These are phyloP conservation scores for Leucocoprinus leucothites DNA, from an alignment of 768 basidiomycete genomes.

Conservation along the genomic window DNA sequence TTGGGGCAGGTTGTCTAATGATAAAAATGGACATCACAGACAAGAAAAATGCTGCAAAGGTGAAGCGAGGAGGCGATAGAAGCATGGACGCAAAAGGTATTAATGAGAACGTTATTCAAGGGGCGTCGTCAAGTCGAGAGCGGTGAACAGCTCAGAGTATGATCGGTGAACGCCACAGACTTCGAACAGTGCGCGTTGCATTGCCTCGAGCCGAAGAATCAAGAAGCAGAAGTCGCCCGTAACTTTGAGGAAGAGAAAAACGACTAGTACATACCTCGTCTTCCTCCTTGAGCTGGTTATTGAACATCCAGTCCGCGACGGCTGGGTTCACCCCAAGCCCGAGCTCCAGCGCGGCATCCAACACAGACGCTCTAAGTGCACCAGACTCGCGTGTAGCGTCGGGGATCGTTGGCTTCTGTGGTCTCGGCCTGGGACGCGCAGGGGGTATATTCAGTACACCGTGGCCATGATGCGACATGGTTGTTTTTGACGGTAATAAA, in stretches of 20 bases:
- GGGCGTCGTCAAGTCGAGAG: not conserved
- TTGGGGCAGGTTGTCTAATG: no score
- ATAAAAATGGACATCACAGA: no score
- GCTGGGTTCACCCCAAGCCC: slow-evolving; percentile 57
- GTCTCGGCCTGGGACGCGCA: not conserved
- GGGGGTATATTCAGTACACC: not conserved
- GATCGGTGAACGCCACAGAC: not conserved
- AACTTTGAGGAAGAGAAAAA: not conserved
- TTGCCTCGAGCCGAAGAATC: not conserved
- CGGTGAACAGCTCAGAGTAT: not conserved
- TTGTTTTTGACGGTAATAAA: not conserved
- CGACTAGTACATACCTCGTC: slow-evolving; percentile 29
- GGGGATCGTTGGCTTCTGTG: slow-evolving; percentile 1
- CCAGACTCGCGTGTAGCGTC: slow-evolving; percentile 46
- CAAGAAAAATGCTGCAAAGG: not conserved
- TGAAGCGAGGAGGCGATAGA: not conserved
- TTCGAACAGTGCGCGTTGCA: no score
- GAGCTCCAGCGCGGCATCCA: slow-evolving; percentile 69
- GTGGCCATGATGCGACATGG: not conserved
- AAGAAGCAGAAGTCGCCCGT: not conserved
- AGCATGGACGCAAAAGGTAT: not conserved
- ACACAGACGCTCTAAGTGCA: slow-evolving; percentile 66
- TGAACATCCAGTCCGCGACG: slow-evolving; percentile 73
- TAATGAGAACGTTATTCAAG: no score
- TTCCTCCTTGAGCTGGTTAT: slow-evolving; percentile 54